Evolutionary conservation across 1,284 basidiomycete genomes (phyloP), one percentile per base, ranked within the genome.

Genomic region (Chalciporus sp.): DNA sequence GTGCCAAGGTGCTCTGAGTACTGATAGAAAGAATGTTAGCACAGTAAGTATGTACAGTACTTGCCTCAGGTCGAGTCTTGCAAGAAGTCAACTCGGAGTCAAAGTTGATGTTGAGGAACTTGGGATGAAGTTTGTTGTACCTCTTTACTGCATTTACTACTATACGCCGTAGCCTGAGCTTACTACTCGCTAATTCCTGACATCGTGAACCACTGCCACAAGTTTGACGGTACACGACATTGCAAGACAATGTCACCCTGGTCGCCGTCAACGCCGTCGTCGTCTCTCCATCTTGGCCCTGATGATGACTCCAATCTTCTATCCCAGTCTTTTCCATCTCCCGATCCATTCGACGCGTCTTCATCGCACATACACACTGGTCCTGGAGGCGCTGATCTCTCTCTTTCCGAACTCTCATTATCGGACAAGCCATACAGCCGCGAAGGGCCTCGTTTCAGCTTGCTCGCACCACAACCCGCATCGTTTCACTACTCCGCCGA

Each of bases 401-500:
- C 84, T 4, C 67, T 86, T 47, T 85, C 85, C 3, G 85, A 87
- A 58, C 74, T 86, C 12, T 85, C 81, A 9, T 62, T 85, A 31
- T 67, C 73, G 20, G 76, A 80, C 54, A 75, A 69, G 39, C 67
- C 72, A 55, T 56, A 53, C 48, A 51, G 45, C 58, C 68, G 65
- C 11, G 68, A 69, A 51, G 62, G 51, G 5, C 68, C 68, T 31
- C 69, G 69, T 29, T 77, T 78, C 57, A 78, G 76, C 52, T 66
- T 78, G 14, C 71, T 77, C 40, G 77, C 76, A 11, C 75, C 68
- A 23, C 69, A 71, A 5, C 59, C 64, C 20, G 69, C 69, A 2
- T 69, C 64, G n/a, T 62, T 63, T 3, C 52, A 14, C 19, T 54
- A 68, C 60, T 47, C 61, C 42, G 23, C 58, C 9, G 60, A 72